phyloP scores from a whole-genome alignment of 1,139 yeast species.

The Protomyces inouyei region DNA sequence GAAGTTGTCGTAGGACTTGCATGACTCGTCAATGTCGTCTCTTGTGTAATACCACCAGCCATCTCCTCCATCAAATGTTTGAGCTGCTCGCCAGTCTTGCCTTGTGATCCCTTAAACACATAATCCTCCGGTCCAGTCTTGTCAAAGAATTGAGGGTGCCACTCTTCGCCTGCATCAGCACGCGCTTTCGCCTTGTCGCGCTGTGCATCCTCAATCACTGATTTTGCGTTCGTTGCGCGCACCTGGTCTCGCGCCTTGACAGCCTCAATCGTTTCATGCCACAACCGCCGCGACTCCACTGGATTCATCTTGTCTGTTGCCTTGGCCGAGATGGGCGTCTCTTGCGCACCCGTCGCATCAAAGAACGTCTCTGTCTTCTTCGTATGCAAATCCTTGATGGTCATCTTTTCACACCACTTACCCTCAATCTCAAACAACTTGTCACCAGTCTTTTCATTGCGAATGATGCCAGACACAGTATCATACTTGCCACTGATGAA shows the following conservation, averaged over 20 bases:
- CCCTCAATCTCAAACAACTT: constrained; percentile 66
- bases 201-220: constrained; percentile 76
- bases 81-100: constrained; percentile 3
- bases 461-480: constrained; percentile 72
- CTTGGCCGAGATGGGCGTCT: constrained; percentile 63
- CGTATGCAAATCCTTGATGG: constrained; percentile 54
- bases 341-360: constrained; percentile 56
- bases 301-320: constrained; percentile 74
- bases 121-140: constrained; percentile 20
- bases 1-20: constrained; percentile 5
- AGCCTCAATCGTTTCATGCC: constrained; percentile 79
- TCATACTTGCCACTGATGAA: constrained; percentile 89
- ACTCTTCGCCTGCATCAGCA: constrained; percentile 69
- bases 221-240: constrained; percentile 82
- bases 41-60: constrained; percentile 18
- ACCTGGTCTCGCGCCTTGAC: constrained; percentile 69
- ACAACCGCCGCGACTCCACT: constrained; percentile 72
- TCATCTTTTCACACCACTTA: constrained; percentile 88
- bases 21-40: constrained; percentile 2
- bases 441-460: constrained; percentile 51
- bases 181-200: constrained; percentile 68
- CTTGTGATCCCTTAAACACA: constrained; percentile 6
- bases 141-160: constrained; percentile 67
- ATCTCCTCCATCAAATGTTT: constrained; percentile 13
- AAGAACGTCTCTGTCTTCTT: constrained; percentile 53